Conservation (phyloP, 257 asterid genomes). For the Henckelia pumila region DNA sequence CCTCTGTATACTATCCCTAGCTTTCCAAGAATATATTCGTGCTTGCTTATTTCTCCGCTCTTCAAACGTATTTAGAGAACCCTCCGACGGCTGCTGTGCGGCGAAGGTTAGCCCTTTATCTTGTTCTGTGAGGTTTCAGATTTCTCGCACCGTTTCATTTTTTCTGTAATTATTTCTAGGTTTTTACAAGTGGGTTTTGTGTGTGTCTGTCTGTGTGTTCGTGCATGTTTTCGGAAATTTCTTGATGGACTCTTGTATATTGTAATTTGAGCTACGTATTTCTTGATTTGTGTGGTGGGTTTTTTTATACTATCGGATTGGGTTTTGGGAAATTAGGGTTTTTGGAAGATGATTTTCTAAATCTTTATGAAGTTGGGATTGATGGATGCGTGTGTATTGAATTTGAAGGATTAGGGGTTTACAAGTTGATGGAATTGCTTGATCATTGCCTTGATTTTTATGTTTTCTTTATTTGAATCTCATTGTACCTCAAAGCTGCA, state of each 20-base stretch:
- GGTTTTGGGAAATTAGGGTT: constrained; percentile 26
- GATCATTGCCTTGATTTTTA: not conserved
- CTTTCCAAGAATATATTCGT: not conserved
- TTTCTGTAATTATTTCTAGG: not conserved
- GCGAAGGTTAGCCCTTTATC: constrained; percentile 8
- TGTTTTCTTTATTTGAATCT: not conserved
- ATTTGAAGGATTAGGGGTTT: constrained; percentile 10
- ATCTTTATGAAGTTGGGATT: not conserved
- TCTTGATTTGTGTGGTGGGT: not conserved
- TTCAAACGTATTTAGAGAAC: constrained; percentile 9
- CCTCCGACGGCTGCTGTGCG: constrained; percentile 23
- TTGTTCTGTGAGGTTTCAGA: not conserved
- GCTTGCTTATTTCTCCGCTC: not conserved
- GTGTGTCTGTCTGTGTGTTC: not conserved
- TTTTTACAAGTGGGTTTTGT: constrained; percentile 6
- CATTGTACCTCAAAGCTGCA: not conserved
- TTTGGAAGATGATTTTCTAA: constrained; percentile 2
- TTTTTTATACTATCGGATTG: not conserved
- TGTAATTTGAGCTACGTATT: not conserved
- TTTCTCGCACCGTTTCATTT: not conserved
- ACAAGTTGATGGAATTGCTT: constrained; percentile 3
- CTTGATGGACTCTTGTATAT: not conserved
- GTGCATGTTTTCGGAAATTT: not conserved
- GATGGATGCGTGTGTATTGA: not conserved
- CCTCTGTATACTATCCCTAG: not conserved